Evolutionary conservation across 768 basidiomycete genomes (phyloP).

Genomic region (Hericium coralloides): DNA sequence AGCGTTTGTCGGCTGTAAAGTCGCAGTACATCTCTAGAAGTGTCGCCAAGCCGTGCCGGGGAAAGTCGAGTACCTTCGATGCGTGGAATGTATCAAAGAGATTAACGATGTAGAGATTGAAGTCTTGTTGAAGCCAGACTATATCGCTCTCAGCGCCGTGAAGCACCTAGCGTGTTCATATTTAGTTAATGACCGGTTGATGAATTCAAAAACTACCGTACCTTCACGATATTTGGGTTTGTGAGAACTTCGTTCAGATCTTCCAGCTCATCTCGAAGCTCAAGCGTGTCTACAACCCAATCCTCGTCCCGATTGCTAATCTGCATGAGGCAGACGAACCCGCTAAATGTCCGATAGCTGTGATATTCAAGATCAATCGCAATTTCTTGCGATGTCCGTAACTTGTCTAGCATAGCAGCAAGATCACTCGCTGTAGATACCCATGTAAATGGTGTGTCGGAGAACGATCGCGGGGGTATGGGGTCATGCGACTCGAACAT

Average conservation of each 20-base stretch:
- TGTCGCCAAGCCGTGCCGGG: conserved; percentile 74
- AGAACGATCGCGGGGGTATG: conserved; percentile 47
- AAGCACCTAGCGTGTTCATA: conserved; percentile 49
- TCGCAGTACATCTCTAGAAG: conserved; percentile 86
- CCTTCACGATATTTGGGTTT: conserved; percentile 80
- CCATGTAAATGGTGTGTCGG: conserved; percentile 61
- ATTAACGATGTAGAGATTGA: conserved; percentile 88
- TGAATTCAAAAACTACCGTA: conserved; percentile 21
- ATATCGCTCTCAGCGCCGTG: conserved; percentile 95
- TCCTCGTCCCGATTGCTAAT: conserved; percentile 78
- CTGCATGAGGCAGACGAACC: conserved; percentile 92
- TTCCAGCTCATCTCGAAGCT: conserved; percentile 64
- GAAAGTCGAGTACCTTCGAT: conserved; percentile 78
- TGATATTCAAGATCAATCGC: conserved; percentile 96
- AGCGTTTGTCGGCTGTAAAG: conserved; percentile 88
- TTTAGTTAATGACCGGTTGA: not conserved
- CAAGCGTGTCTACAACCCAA: conserved; percentile 79
- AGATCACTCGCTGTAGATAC: conserved; percentile 52
- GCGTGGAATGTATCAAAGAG: conserved; percentile 98
- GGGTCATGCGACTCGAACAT: conserved; percentile 51
- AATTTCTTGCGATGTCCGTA: conserved; percentile 65
- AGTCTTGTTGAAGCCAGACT: conserved; percentile 93
- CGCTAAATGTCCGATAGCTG: conserved; percentile 72
- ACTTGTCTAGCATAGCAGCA: conserved; percentile 51
- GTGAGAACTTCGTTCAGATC: conserved; percentile 79